These are phyloP conservation scores for Volvariella surrecta DNA, from an alignment of 1,284 basidiomycete genomes.

Conservation along the genomic window DNA sequence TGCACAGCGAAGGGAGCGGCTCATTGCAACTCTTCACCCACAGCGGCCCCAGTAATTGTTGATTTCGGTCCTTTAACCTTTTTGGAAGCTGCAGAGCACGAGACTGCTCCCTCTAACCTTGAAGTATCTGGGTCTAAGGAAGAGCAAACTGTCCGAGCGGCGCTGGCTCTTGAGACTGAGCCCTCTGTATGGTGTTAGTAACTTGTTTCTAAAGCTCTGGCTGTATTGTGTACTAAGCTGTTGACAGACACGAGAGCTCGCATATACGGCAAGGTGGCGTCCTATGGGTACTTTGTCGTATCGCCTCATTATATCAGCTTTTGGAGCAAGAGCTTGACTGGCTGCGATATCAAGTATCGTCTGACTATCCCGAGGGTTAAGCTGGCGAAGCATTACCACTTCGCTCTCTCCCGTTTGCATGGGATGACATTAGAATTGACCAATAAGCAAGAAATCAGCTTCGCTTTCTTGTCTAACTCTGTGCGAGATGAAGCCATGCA, in stretches of 20 bases:
- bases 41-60: constrained; percentile 23
- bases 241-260: constrained; percentile 29
- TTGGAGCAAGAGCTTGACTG: constrained; percentile 38
- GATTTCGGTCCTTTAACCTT: constrained; percentile 36
- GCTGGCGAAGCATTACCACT: constrained; percentile 25
- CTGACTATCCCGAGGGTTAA: constrained; percentile 37
- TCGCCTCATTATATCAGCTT: constrained; percentile 34
- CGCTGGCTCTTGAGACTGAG: constrained; percentile 24
- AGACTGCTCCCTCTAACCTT: neutral
- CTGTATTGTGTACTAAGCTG: constrained; percentile 2
- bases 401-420: constrained; percentile 28
- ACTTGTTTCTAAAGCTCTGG: constrained; percentile 2
- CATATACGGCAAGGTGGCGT: constrained; percentile 25
- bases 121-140: constrained; percentile 18
- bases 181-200: constrained; percentile 37
- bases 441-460: constrained; percentile 38
- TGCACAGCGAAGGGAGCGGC: constrained; percentile 20
- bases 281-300: constrained; percentile 36
- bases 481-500: constrained; percentile 38
- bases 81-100: constrained; percentile 16
- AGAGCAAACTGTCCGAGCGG: constrained; percentile 11
- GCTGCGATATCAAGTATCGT: constrained; percentile 40
- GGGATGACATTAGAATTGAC: constrained; percentile 40
- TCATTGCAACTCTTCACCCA: constrained; percentile 6
- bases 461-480: constrained; percentile 39